phyloP scores from a whole-genome alignment of 2,329 filamentous ascomycete species.

The Rutstroemia sp. region DNA sequence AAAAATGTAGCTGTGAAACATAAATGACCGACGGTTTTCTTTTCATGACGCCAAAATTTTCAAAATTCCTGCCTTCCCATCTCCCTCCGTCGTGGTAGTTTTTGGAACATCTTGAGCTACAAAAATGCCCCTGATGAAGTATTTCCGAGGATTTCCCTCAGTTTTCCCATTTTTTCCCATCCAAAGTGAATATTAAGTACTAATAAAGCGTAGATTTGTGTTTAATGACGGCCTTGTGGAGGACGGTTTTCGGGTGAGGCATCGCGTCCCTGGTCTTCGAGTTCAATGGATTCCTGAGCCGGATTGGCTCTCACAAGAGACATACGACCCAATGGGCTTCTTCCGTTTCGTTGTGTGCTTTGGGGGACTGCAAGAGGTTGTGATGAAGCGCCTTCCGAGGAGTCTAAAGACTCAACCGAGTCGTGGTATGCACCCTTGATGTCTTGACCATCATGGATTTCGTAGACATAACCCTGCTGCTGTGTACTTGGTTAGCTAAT shows the following conservation, averaged over 20 bases:
- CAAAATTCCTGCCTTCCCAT: neutral
- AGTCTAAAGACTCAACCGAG: slow-evolving; percentile 30
- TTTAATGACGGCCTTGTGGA: neutral
- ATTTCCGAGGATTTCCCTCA: neutral
- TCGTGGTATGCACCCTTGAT: slow-evolving; percentile 36
- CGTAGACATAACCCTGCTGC: slow-evolving; percentile 38
- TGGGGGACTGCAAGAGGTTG: slow-evolving; percentile 15
- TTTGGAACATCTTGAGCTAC: neutral
- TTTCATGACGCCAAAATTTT: neutral
- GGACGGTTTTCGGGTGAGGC: neutral
- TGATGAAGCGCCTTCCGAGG: slow-evolving; percentile 18
- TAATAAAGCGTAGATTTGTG: neutral
- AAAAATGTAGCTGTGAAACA: neutral
- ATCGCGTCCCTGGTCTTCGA: slow-evolving; percentile 16
- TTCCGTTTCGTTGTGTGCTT: slow-evolving; percentile 22
- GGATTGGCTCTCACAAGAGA: slow-evolving; percentile 28
- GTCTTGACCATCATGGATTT: slow-evolving; percentile 40
- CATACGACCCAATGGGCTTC: slow-evolving; percentile 31
- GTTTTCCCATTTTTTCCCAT: neutral
- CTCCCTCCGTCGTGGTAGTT: neutral
- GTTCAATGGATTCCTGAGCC: slow-evolving; percentile 18
- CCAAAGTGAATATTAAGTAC: neutral
- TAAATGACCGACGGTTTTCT: neutral
- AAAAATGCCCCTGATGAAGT: neutral
- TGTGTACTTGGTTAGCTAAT: slow-evolving; percentile 15